Percentiles rank a stretch among this genome's conserved stretches.
These are phyloP conservation scores for Prinsepia uniflora DNA, from an alignment of 306 rosid species.

Conservation along the genomic window DNA sequence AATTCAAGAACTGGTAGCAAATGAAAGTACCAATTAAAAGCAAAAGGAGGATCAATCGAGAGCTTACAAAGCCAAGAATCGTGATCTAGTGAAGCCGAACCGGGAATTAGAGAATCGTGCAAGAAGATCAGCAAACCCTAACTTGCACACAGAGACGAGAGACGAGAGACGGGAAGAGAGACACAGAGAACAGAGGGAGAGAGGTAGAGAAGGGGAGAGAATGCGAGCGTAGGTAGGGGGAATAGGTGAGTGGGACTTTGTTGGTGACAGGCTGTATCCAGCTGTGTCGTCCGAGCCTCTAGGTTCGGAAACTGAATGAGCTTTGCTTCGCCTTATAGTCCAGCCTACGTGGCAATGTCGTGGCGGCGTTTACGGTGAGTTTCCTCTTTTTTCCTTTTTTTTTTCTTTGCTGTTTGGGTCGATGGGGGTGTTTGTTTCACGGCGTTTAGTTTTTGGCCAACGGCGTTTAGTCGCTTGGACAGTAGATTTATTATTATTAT, in stretches of 20 bases:
- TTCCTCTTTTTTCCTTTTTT: not conserved
- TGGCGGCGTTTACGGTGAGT: slow-evolving; percentile 60
- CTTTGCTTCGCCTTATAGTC: slow-evolving; percentile 38
- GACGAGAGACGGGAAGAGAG: not conserved
- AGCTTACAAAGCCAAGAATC: slow-evolving; percentile 51
- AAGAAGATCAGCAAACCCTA: slow-evolving; percentile 60
- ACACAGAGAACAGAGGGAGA: not conserved
- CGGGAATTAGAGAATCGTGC: slow-evolving; percentile 1
- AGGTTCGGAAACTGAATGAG: slow-evolving; percentile 39
- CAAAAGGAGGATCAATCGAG: slow-evolving; percentile 23
- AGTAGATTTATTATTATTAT: too few relatives aligned
- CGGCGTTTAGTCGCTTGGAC: too few relatives aligned
- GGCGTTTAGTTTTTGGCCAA: too few relatives aligned
- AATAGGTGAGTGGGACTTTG: slow-evolving; percentile 98
- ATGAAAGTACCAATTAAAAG: slow-evolving; percentile 12
- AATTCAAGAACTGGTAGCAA: not conserved
- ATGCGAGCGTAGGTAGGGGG: slow-evolving; percentile 48
- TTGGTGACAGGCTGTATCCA: slow-evolving; percentile 99
- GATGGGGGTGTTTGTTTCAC: too few relatives aligned
- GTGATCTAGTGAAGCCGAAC: slow-evolving; percentile 46
- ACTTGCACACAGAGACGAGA: slow-evolving; percentile 11
- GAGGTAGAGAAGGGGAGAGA: slow-evolving; percentile 13
- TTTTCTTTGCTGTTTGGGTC: not conserved
- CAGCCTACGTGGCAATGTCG: slow-evolving; percentile 57
- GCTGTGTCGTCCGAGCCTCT: slow-evolving; percentile 71